A percentile compares a stretch with the other conserved stretches of the same genome.
Conservation (phyloP, 73 alveolate species). For the Stentor roeselii region DNA sequence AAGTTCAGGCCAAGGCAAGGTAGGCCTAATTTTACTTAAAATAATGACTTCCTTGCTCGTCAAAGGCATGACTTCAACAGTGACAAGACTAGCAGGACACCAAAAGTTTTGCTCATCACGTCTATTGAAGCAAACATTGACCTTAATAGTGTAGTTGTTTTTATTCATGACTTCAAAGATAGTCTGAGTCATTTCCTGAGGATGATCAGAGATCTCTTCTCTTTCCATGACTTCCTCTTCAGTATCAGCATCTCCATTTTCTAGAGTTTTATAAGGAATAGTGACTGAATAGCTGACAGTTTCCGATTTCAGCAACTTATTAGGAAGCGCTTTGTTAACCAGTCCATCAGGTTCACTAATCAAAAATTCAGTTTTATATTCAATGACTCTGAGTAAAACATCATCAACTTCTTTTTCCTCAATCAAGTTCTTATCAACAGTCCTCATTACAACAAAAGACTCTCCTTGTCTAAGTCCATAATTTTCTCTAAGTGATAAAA, state of each 20-base stretch:
- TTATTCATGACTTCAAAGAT: constrained; percentile 8
- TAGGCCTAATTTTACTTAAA: neutral
- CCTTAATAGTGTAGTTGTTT: neutral
- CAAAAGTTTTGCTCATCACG: neutral
- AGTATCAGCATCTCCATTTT: neutral
- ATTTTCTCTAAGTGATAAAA: neutral
- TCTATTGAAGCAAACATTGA: neutral
- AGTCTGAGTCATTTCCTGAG: neutral
- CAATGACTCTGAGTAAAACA: neutral
- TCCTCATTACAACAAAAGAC: neutral
- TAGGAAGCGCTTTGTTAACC: constrained; percentile 5
- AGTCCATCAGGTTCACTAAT: constrained; percentile 21
- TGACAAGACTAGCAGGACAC: neutral
- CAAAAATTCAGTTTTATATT: constrained; percentile 8
- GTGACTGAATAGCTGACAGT: neutral
- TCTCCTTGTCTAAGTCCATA: neutral
- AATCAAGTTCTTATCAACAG: neutral
- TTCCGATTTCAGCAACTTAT: neutral
- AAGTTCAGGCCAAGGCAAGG: neutral
- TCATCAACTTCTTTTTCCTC: neutral
- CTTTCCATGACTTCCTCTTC: neutral
- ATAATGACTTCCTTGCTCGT: neutral
- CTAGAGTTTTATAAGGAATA: neutral
- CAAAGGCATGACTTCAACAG: neutral
- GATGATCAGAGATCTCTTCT: neutral